Evolutionary conservation across 768 basidiomycete species (phyloP), one percentile per base, ranked within the genome.

Genomic region (Lactarius indigo): DNA sequence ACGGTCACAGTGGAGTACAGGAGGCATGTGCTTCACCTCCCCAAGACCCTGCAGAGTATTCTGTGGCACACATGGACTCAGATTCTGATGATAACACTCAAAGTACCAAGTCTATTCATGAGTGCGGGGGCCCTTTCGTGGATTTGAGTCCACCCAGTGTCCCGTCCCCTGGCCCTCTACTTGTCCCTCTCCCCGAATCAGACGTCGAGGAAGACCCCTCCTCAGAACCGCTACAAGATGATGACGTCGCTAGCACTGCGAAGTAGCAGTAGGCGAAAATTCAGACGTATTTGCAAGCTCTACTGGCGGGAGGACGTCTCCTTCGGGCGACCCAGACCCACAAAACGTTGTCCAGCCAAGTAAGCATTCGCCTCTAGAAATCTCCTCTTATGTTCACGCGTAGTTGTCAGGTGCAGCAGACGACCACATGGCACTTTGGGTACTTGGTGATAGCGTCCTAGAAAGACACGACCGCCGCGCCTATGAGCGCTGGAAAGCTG

Each of bases 401-500:
- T 37, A 15, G 12, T 13, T 57, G 10, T 23, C 6, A 65, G 65
- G 26, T 39, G 59, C 37, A 15, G 2, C 18, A 5, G 65, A 61
- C 3, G 54, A 65, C n/a, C 13, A 50, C 9, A 30, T 61, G 35
- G 55, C 65, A 5, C 55, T 65, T 57, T 65, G 65, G 65, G 26
- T 56, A 15, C 41, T 65, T 47, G 65, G 65, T 12, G 59, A 65
- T 42, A 9, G 59, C 28, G 60, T 57, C 13, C 15, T 65, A 3
- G 65, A 61, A 31, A 61, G 44, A 17, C 60, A 60, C 30, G 65
- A 65, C 39, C 64, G 59, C 5, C 59, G 65, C 20, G 59, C 50
- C 26, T 42, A 57, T 33, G 55, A 65, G 9, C 59, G 65, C n/a
- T 61, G 59, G 65, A 56, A 65, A 44, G 65, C 65, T 47, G 64